Percentiles rank a stretch among this genome's conserved stretches.
Evolutionary conservation across 164 flowering plant genomes (phyloP).

Genomic region (Amborella trichopoda): DNA sequence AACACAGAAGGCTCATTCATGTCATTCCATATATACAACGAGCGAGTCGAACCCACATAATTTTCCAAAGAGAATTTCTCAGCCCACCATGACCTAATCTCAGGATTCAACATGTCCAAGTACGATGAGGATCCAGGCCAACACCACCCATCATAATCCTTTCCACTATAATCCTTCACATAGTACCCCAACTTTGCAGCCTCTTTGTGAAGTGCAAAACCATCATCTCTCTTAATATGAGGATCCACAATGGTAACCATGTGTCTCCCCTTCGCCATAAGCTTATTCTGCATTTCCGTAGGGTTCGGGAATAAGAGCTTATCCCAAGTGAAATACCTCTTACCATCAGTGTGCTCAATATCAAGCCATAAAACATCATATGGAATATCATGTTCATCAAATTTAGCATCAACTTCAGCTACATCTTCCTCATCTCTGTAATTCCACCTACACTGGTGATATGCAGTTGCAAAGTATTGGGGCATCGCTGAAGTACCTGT

Average conservation of each 20-base stretch:
- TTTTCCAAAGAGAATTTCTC: slow-evolving; percentile 62
- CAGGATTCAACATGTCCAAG: slow-evolving; percentile 64
- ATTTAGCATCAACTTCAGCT: slow-evolving; percentile 66
- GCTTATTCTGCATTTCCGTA: slow-evolving; percentile 78
- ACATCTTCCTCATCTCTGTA: slow-evolving; percentile 98
- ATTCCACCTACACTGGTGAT: slow-evolving; percentile 98
- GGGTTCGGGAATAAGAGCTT: slow-evolving; percentile 67
- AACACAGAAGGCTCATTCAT: slow-evolving; percentile 99
- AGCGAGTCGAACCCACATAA: slow-evolving; percentile 90
- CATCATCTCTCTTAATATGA: slow-evolving; percentile 89
- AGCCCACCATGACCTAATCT: slow-evolving; percentile 92
- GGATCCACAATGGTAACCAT: slow-evolving; percentile 99
- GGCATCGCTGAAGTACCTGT: slow-evolving; percentile 87
- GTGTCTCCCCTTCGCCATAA: slow-evolving; percentile 82
- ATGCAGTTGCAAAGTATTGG: slow-evolving; percentile 68
- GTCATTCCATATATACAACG: slow-evolving; percentile 96
- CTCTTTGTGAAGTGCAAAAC: slow-evolving; percentile 70
- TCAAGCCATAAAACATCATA: slow-evolving; percentile 99
- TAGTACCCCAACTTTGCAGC: slow-evolving; percentile 76
- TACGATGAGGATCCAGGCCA: slow-evolving; percentile 99
- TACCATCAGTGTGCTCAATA: slow-evolving; percentile 95
- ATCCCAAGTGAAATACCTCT: slow-evolving; percentile 96
- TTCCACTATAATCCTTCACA: slow-evolving; percentile 79
- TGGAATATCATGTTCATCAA: slow-evolving; percentile 91
- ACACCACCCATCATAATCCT: slow-evolving; percentile 98